Evolutionary conservation across 441 rosid genomes (phyloP), one percentile per base, ranked within the genome.

Genomic region (Gossypium armourianum): DNA sequence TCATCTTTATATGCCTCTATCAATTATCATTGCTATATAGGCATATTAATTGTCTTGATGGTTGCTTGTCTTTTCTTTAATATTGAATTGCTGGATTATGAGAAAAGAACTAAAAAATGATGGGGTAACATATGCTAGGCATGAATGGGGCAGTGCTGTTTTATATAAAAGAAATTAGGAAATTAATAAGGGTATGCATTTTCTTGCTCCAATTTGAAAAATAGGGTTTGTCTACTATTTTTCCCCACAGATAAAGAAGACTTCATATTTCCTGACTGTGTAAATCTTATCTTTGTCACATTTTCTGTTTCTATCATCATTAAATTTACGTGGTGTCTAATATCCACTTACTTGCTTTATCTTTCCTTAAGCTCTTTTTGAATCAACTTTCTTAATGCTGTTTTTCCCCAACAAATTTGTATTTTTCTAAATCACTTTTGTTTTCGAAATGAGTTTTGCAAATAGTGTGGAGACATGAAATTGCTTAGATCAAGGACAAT

Each of bases 391-490:
- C 49, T 12, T 2, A 8, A 28, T 29, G 7, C 29, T 6, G 45
- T 50, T 24, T 29, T 53, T 29, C 12, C 16, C 21, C 62, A 10
- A 68, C 49, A 16, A 2, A 68, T 68, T 54, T 15, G 2, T 32
- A 68, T 17, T 68, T 15, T 53, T 0, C 59, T 43, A n/a, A n/a
- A 28, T 54, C 71, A 53, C 19, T 9, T 24, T 64, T 10, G 16
- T 68, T 53, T 68, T 28, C 12, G 52, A 68, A 68, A 68, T 73
- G 19, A 52, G 7, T 73, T 20, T 55, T 71, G 16, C 23, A n/a
- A 61, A 68, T 49, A 28, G 52, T 13, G 7, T 49, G 28, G 49
- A 68, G 62, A 29, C 50, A 17, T 68, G 60, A 58, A 26, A 10
- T 36, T 8, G 36, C 0, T 63, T 63, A 67, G 58, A 24, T n/a